Percentiles rank a stretch among this genome's conserved stretches.
These are phyloP conservation scores for Diplodia corticola DNA, from an alignment of 2,329 filamentous ascomycete species.

Conservation along the genomic window DNA sequence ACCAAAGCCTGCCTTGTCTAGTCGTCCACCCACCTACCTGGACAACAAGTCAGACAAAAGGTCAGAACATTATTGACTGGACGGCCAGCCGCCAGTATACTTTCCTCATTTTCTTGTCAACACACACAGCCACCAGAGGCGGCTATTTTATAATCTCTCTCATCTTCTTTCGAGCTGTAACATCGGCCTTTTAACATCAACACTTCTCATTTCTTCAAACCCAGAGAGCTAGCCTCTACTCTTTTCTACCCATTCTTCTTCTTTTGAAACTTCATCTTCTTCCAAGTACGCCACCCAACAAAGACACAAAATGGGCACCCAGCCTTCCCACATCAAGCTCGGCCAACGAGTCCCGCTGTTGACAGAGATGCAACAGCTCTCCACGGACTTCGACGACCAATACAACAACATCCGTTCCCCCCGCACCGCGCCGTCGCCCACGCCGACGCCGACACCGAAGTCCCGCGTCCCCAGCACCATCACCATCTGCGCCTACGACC, in stretches of 20 bases:
- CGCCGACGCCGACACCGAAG: background rate
- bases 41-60: background rate
- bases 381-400: background rate
- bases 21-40: background rate
- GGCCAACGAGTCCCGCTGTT: background rate
- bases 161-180: no score
- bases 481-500: background rate
- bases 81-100: background rate
- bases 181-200: background rate
- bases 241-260: background rate
- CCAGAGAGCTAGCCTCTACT: background rate
- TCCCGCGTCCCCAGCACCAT: background rate
- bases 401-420: background rate
- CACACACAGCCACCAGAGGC: background rate
- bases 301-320: background rate
- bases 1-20: background rate
- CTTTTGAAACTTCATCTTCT: background rate
- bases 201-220: background rate
- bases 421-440: background rate
- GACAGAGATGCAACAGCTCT: conserved; percentile 9
- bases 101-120: background rate
- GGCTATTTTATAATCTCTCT: no score
- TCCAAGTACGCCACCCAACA: background rate
- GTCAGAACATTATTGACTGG: background rate
- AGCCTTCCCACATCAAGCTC: background rate